Conservation (phyloP, 2,329 filamentous ascomycete species). For the Colletotrichum liaoningense region DNA sequence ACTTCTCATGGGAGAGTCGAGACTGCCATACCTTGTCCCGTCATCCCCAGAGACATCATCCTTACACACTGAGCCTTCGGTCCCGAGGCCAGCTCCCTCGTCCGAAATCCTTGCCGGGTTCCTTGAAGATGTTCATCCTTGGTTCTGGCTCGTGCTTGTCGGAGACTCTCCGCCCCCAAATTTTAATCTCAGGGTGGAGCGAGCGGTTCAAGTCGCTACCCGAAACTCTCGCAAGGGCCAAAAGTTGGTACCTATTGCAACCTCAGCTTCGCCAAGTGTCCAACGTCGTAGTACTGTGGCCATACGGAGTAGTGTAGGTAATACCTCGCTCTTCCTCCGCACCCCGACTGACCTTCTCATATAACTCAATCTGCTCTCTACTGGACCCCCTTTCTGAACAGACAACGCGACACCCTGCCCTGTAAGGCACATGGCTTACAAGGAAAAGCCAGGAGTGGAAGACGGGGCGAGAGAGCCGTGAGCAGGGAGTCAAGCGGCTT, state of each 20-base stretch:
- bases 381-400: neutral
- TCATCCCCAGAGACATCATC: neutral
- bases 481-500: constrained; percentile 21
- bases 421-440: constrained; percentile 29
- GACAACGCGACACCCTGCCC: constrained; percentile 14
- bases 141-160: constrained; percentile 10
- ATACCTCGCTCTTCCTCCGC: constrained; percentile 1
- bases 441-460: constrained; percentile 4
- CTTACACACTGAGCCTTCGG: neutral
- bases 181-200: constrained; percentile 1
- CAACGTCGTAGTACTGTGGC: neutral
- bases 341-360: neutral
- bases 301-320: neutral
- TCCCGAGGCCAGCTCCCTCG: constrained; percentile 19
- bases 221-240: constrained; percentile 33
- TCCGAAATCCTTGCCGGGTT: constrained; percentile 17
- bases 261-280: constrained; percentile 5
- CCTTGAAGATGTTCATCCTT: neutral
- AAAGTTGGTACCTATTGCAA: constrained; percentile 14
- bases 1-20: neutral
- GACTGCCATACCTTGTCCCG: neutral
- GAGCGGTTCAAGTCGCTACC: constrained; percentile 30
- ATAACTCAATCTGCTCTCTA: neutral
- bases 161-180: constrained; percentile 29
- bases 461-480: neutral